Evolutionary conservation across 129 eudicot genomes (phyloP).

Genomic region (Scalesia atractyloides): DNA sequence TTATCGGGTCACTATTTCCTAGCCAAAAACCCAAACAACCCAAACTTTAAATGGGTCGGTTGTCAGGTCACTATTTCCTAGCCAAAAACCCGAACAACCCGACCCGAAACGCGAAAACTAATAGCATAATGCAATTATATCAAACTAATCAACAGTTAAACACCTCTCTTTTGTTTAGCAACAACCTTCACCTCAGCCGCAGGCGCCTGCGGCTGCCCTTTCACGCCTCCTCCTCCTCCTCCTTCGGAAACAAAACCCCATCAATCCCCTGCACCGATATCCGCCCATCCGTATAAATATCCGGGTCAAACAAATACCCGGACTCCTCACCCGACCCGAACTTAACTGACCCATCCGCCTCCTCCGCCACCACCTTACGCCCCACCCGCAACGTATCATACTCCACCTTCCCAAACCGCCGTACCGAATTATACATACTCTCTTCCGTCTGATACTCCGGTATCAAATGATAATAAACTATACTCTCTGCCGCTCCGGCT

Average conservation of each 20-base stretch:
- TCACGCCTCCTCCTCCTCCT: slow-evolving; percentile 22
- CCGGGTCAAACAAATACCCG: slow-evolving; percentile 91
- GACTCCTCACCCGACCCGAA: slow-evolving; percentile 75
- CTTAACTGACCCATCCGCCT: slow-evolving; percentile 91
- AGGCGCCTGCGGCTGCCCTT: slow-evolving; percentile 17
- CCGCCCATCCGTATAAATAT: slow-evolving; percentile 54
- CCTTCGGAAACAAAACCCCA: slow-evolving; percentile 69
- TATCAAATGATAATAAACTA: slow-evolving; percentile 77
- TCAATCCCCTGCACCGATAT: slow-evolving; percentile 6
- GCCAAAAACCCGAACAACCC: no score
- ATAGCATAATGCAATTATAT: neutral
- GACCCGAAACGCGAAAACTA: no score
- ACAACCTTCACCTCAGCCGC: neutral
- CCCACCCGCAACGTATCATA: slow-evolving; percentile 78
- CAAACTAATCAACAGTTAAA: neutral
- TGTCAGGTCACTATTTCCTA: no score
- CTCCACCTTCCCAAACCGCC: slow-evolving; percentile 81
- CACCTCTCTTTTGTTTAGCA: slow-evolving; percentile 78
- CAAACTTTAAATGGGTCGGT: no score
- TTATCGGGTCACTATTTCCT: no score
- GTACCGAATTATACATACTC: slow-evolving; percentile 85
- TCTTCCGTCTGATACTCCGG: slow-evolving; percentile 98
- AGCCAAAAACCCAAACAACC: no score
- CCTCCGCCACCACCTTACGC: slow-evolving; percentile 81
- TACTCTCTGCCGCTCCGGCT: slow-evolving; percentile 94